Base-by-base conservation (phyloP, 495 filamentous ascomycete species). In the Tricharina praecox region DNA sequence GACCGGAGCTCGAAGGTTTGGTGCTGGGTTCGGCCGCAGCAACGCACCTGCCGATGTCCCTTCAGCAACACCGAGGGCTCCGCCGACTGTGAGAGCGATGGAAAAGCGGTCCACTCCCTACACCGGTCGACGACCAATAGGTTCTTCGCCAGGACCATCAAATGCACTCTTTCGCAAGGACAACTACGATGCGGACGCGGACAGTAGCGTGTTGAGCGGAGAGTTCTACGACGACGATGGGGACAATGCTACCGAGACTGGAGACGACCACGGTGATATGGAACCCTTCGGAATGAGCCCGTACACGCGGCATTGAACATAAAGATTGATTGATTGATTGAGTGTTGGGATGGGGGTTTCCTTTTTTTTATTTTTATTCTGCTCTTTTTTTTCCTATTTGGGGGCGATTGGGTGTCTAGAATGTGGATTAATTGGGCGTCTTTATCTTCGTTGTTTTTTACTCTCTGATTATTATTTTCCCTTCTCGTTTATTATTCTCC, bases 151-250 rank as follows among this genome's bases (percentile, higher is more conserved):
- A 40, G 21, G 24, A 18, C 3, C 15, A 26, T 43, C 40, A 9
- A 23, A 24, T 25, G 20, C 19, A 13, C 24, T 43, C 21, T 45
- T 49, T 9, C 44, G 50, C 19, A 48, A 36, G 48, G 48, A 48
- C 4, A 49, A 45, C 36, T 59, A 60, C 44, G 56, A 55, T 53
- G 52, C 43, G 10, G 56, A 59, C 38, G 56, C 56, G n/a, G 56
- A 59, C 32, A 25, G 56, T 36, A 59, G 52, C 43, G 33, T 59
- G 18, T 8, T 55, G 33, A 51, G 51, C 38, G 45, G 44, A n/a
- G 46, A 50, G 35, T 58, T 53, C 34, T 58, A 48, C 33, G 52
- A 43, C 24, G 52, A 43, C 24, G 40, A 58, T 25, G 56, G 55
- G n/a, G 56, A 55, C 19, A 49, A 58, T 43, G 49, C 33, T 24